Evolutionary conservation across 2,329 filamentous ascomycete species (phyloP).

Genomic region (Exophiala oligosperma): DNA sequence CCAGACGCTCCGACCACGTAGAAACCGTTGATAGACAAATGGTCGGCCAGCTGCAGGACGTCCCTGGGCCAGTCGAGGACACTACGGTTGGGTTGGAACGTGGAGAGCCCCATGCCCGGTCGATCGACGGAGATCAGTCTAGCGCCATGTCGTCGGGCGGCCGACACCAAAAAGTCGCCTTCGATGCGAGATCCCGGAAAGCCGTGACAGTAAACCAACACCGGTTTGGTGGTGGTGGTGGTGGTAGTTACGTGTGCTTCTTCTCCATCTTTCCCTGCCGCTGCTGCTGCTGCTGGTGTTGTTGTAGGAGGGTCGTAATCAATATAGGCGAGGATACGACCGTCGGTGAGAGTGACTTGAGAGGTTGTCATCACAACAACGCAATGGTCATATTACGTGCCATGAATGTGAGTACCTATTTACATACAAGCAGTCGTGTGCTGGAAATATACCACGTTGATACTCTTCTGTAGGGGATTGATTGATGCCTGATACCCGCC

Average conservation of each 20-base stretch:
- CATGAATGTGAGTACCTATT: no score
- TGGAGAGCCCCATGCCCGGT: slow-evolving; percentile 46
- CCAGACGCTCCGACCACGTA: slow-evolving; percentile 41
- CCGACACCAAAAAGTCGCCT: slow-evolving; percentile 36
- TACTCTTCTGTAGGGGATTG: no score
- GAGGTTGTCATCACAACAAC: background rate
- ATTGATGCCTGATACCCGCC: no score
- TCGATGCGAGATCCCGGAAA: slow-evolving; percentile 46
- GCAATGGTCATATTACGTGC: no score
- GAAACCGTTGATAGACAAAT: slow-evolving; percentile 43
- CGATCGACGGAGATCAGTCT: slow-evolving; percentile 46
- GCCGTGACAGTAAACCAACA: slow-evolving; percentile 46
- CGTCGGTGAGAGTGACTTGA: slow-evolving; percentile 31
- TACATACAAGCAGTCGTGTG: no score
- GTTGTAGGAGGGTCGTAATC: slow-evolving; percentile 37
- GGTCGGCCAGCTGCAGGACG: slow-evolving; percentile 40
- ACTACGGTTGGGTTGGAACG: slow-evolving; percentile 37
- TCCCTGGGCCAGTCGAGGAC: slow-evolving; percentile 48
- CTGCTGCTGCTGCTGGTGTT: background rate
- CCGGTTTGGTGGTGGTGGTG: slow-evolving; percentile 16
- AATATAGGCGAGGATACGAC: slow-evolving; percentile 45
- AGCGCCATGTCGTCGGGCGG: slow-evolving; percentile 36
- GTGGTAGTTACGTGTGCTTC: no score
- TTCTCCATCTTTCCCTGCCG: slow-evolving; percentile 23
- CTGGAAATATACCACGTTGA: background rate